phyloP scores from a whole-genome alignment of 306 rosid genomes.

The Gastrolobium bilobum region DNA sequence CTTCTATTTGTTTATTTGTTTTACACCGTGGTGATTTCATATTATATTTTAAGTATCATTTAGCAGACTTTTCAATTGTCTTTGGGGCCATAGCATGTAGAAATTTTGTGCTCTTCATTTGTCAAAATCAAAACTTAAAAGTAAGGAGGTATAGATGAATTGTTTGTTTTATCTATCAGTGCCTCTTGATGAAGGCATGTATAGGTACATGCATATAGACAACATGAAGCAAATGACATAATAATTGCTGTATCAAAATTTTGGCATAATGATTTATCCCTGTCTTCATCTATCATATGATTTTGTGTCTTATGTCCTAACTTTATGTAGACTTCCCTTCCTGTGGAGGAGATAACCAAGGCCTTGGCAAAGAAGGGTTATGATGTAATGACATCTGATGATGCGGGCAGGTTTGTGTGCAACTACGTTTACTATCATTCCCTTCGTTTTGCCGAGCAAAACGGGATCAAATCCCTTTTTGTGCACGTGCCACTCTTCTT shows the following conservation, averaged over 20 bases:
- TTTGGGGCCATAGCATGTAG: not conserved
- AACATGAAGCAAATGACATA: conserved; percentile 36
- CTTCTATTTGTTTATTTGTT: not conserved
- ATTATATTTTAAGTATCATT: conserved; percentile 23
- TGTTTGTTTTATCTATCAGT: not conserved
- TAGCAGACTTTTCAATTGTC: conserved; percentile 32
- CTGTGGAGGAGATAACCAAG: conserved; percentile 82
- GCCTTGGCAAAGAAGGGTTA: conserved; percentile 78
- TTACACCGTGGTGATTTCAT: too few species aligned
- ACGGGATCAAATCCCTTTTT: conserved; percentile 77
- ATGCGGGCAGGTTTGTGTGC: conserved; percentile 98
- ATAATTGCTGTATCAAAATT: conserved; percentile 1
- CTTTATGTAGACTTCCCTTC: conserved; percentile 77
- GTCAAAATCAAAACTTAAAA: conserved; percentile 7
- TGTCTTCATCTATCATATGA: conserved; percentile 4
- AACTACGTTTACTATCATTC: conserved; percentile 96
- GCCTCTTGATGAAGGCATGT: conserved; percentile 30
- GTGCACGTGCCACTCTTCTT: conserved; percentile 94
- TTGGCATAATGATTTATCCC: conserved; percentile 1
- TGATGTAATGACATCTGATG: conserved; percentile 87
- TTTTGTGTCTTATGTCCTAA: conserved; percentile 22
- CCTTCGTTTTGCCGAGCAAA: conserved; percentile 84
- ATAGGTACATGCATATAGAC: not conserved
- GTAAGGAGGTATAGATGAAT: not conserved
- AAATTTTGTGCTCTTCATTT: conserved; percentile 23